Base-by-base conservation (phyloP, 2,329 filamentous ascomycete genomes). In the Didymella keratinophila region DNA sequence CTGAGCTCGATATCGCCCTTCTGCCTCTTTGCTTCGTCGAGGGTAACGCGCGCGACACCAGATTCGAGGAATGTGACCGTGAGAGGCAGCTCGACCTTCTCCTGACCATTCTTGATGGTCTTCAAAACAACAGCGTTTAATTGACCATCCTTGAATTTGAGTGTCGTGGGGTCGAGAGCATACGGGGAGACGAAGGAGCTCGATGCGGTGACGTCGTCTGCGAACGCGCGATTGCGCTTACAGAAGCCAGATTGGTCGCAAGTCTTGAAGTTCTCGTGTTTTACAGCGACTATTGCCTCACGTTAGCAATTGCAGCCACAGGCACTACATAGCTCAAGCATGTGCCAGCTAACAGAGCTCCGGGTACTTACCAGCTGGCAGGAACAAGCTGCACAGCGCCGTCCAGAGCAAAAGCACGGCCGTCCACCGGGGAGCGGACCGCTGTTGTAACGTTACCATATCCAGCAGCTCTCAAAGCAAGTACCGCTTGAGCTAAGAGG, bases 161-260 rank as follows among this genome's bases (percentile, higher is more conserved):
- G 81, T 1, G 92, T 89, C 28, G 89, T 84, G 51, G 89, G 80
- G 41, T 88, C 82, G 64, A 99, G 83, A 63, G 84, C 83, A 79
- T 98, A 99, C 0, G 94, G 94, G 8, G 92, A 88, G 65, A 82
- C 82, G 90, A 92, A 97, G 27, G 86, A 83, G 60, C 86, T 87
- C 55, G 86, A 80, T 41, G 86, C 80, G 44, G 86, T 79, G 62
- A 88, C 92, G 63, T 86, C 82, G 78, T 98, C 93, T 74, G 95
- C 95, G 75, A 91, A 93, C 37, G 87, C 90, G 76, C 95, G 88
- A 80, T 98, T 98, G 65, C 95, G 91, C 76, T 93, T 95, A 81
- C 95, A 99, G 82, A 99, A 99, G 71, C 95, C 95, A 4, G 94
- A 95, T 76, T 99, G 94, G 67, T 90, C 82, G 81, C 95, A 99